These are phyloP conservation scores for Salix arbutifolia DNA, from an alignment of 345 rosid species.

Conservation along the genomic window DNA sequence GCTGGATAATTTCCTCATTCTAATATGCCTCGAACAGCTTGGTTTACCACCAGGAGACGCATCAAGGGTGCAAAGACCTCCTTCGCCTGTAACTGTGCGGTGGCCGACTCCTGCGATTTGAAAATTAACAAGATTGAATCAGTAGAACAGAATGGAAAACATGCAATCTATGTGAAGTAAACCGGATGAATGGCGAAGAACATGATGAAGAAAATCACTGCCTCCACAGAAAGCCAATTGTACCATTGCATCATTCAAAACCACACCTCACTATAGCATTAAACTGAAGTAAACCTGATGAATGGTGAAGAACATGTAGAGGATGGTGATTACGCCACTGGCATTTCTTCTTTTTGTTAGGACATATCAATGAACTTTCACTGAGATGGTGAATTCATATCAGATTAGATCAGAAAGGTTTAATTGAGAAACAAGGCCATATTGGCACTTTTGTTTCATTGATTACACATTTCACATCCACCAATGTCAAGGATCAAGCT, in stretches of 20 bases:
- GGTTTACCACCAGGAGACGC: not conserved
- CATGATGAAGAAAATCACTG: not conserved
- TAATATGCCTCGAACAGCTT: not conserved
- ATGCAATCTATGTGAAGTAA: not conserved
- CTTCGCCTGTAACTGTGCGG: slow-evolving; percentile 7
- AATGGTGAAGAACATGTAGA: not conserved
- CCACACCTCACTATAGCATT: not conserved
- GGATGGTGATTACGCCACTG: not conserved
- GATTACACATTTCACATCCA: not conserved
- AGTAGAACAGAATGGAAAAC: not conserved
- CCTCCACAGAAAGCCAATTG: not conserved
- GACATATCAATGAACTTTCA: not conserved
- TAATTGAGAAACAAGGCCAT: not conserved
- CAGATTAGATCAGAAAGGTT: not conserved
- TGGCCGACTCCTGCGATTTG: slow-evolving; percentile 21
- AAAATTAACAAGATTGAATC: not conserved
- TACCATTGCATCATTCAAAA: not conserved
- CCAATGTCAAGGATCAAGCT: not conserved
- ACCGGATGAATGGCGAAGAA: not conserved
- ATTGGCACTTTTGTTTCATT: not conserved
- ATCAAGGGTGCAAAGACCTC: not conserved
- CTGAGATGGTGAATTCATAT: not conserved
- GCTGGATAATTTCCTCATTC: not conserved
- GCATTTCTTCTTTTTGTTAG: no score
- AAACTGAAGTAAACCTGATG: not conserved